phyloP scores from a whole-genome alignment of 345 rosid genomes.

The Camelina hispida region DNA sequence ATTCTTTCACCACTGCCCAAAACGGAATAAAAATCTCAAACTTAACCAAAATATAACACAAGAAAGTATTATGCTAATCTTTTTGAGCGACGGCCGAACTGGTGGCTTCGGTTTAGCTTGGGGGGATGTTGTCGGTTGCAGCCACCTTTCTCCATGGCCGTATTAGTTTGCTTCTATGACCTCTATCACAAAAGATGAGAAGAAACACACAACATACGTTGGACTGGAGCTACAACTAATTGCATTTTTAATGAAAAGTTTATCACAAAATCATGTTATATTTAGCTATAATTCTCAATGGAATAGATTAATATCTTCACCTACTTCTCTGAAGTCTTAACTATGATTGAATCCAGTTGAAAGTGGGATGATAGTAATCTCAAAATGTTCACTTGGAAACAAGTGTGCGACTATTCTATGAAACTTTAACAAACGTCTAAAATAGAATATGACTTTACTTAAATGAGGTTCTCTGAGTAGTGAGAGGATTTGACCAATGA shows the following conservation, averaged over 20 bases:
- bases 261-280: background rate
- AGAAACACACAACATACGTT: too few species aligned
- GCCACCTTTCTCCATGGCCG: conserved; percentile 22
- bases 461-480: background rate
- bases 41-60: background rate
- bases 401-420: too few species aligned
- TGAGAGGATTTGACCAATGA: background rate
- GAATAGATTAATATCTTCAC: too few species aligned
- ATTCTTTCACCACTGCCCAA: too few species aligned
- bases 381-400: too few species aligned
- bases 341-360: too few species aligned
- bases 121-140: conserved; percentile 19
- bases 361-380: too few species aligned
- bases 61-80: background rate
- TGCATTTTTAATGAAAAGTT: background rate
- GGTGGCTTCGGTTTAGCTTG: conserved; percentile 1
- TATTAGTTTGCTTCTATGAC: background rate
- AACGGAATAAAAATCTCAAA: too few species aligned
- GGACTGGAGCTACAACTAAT: too few species aligned
- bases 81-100: background rate
- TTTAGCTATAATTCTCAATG: background rate
- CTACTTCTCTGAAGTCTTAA: background rate
- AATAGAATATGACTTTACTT: too few species aligned
- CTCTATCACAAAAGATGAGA: too few species aligned
- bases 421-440: too few species aligned